Conservation (phyloP, 805 yeast genomes). For the Alloascoidea africana region DNA sequence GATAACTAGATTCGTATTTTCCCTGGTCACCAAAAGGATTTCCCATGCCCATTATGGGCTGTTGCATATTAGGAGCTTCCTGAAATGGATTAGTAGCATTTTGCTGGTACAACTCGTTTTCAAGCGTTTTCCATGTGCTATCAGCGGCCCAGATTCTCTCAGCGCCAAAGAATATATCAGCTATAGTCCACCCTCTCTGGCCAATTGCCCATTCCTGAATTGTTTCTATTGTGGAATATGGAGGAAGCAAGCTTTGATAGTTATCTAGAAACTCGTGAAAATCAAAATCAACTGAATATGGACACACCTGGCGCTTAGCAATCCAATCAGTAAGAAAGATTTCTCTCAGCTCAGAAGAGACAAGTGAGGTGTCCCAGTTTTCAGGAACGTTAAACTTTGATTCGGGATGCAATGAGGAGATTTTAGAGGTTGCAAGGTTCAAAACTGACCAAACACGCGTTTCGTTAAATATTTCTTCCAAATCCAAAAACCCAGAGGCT, state of each 20-base stretch:
- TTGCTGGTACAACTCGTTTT: constrained; percentile 9
- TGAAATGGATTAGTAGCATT: constrained; percentile 1
- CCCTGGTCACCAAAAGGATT: too few relatives aligned
- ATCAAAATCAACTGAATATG: constrained; percentile 24
- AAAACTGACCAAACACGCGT: constrained; percentile 21
- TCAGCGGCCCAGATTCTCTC: constrained; percentile 22
- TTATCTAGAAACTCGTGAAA: constrained; percentile 19
- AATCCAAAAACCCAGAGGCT: background rate
- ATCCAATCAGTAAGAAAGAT: constrained; percentile 23
- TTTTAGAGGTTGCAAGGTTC: constrained; percentile 14
- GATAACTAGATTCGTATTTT: background rate
- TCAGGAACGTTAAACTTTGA: constrained; percentile 10
- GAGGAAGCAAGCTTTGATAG: constrained; percentile 16
- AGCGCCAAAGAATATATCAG: constrained; percentile 19
- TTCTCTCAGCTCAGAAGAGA: constrained; percentile 21
- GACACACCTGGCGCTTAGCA: constrained; percentile 15
- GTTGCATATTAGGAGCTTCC: too few relatives aligned
- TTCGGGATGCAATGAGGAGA: constrained; percentile 8
- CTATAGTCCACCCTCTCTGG: constrained; percentile 16
- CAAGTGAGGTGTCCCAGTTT: constrained; percentile 19
- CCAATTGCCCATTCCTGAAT: constrained; percentile 18
- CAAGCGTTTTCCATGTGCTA: constrained; percentile 20
- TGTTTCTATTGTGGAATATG: constrained; percentile 3
- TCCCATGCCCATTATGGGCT: too few relatives aligned
- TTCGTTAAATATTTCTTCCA: background rate